These are phyloP conservation scores for Nemania serpens DNA, from an alignment of 2,329 filamentous ascomycete genomes.

Conservation along the genomic window DNA sequence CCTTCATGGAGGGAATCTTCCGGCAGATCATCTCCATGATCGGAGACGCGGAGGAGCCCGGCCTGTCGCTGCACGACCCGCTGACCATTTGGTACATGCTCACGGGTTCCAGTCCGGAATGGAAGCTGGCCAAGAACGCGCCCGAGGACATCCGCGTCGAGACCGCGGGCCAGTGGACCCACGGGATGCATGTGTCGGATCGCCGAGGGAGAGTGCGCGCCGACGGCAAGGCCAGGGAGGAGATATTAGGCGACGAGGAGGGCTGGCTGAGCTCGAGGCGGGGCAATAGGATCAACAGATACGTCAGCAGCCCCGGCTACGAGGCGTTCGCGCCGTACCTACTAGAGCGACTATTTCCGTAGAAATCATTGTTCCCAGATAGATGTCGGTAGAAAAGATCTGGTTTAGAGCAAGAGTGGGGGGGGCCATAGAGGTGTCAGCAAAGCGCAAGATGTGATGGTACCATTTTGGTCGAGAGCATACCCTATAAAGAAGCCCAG, in stretches of 20 bases:
- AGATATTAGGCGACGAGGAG: conserved; percentile 70
- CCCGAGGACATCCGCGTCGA: conserved; percentile 88
- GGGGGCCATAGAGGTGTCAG: conserved; percentile 36
- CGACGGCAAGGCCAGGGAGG: conserved; percentile 51
- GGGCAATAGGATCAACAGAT: conserved; percentile 81
- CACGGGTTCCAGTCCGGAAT: conserved; percentile 60
- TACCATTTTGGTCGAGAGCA: conserved; percentile 43
- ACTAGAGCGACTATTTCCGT: conserved; percentile 68
- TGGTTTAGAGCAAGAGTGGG: conserved; percentile 2
- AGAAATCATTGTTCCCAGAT: conserved; percentile 1
- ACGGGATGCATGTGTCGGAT: conserved; percentile 88
- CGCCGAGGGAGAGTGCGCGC: conserved; percentile 63
- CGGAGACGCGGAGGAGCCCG: conserved; percentile 60
- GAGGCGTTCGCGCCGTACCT: conserved; percentile 68
- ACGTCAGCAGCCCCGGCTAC: conserved; percentile 71
- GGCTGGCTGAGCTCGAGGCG: conserved; percentile 75
- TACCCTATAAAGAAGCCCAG: conserved; percentile 36
- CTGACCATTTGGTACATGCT: conserved; percentile 80
- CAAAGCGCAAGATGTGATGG: conserved; percentile 34
- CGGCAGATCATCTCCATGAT: conserved; percentile 68
- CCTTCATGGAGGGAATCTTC: conserved; percentile 74
- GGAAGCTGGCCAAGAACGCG: conserved; percentile 57
- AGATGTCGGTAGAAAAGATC: not conserved
- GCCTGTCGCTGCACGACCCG: conserved; percentile 75
- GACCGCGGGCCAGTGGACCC: conserved; percentile 90